A percentile compares a stretch with the other conserved stretches of the same genome.
phyloP scores from a whole-genome alignment of 768 basidiomycete species.

The Boletus subcaerulescens region DNA sequence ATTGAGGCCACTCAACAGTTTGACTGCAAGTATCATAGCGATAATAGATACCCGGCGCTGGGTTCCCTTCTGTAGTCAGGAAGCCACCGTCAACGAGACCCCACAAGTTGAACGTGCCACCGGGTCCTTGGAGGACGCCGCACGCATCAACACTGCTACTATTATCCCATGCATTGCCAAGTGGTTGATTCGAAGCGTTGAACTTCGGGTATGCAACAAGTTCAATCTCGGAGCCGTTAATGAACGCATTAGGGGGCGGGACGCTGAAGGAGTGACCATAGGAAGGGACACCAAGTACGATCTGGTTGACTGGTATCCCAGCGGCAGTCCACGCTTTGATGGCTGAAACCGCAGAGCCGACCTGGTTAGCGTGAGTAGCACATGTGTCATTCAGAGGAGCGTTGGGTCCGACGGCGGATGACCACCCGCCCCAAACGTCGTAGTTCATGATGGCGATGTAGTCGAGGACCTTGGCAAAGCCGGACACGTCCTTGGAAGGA shows the following conservation, averaged over 20 bases:
- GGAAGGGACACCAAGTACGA: constrained; percentile 76
- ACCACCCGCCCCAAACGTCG: constrained; percentile 55
- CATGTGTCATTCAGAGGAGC: constrained; percentile 80
- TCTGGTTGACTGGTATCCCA: constrained; percentile 65
- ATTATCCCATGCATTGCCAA: constrained; percentile 57
- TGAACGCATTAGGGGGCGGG: constrained; percentile 38
- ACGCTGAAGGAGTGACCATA: constrained; percentile 76
- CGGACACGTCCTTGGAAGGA: constrained; percentile 67
- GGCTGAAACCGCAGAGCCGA: constrained; percentile 73
- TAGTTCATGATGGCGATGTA: constrained; percentile 67
- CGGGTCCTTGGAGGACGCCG: constrained; percentile 43
- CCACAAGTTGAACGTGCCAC: constrained; percentile 59
- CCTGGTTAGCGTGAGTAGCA: constrained; percentile 50
- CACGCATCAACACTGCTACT: constrained; percentile 49
- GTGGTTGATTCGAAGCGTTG: constrained; percentile 39
- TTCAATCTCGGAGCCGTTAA: constrained; percentile 31
- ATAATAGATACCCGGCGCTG: constrained; percentile 47
- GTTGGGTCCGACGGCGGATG: constrained; percentile 65
- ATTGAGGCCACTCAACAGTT: constrained; percentile 50
- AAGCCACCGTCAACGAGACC: constrained; percentile 57
- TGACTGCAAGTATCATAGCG: constrained; percentile 67
- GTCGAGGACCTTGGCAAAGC: constrained; percentile 66
- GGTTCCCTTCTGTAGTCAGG: constrained; percentile 32
- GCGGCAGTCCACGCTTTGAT: constrained; percentile 71
- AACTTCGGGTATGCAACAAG: constrained; percentile 53